Conservation (phyloP, 2,329 filamentous ascomycete genomes). For the Pseudopithomyces chartarum region DNA sequence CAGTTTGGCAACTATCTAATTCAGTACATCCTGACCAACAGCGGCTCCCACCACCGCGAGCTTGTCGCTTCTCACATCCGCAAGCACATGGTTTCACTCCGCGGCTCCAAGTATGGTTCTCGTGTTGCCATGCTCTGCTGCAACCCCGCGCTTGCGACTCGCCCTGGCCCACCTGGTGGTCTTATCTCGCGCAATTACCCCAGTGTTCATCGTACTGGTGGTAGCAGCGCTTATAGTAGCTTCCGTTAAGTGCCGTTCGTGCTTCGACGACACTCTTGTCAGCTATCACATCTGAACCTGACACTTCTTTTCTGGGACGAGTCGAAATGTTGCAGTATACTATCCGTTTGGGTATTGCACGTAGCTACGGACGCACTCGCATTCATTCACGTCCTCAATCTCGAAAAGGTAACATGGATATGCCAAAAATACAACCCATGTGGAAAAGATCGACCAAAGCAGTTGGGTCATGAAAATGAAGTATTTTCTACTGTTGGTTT, state of each 20-base stretch:
- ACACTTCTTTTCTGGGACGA: slow-evolving; percentile 1
- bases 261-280: neutral
- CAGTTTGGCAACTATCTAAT: slow-evolving; percentile 99
- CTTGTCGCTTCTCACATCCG: slow-evolving; percentile 90
- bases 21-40: slow-evolving; percentile 93
- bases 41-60: slow-evolving; percentile 85
- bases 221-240: slow-evolving; percentile 25
- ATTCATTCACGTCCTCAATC: slow-evolving; percentile 33
- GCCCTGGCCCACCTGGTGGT: slow-evolving; percentile 82
- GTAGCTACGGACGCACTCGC: slow-evolving; percentile 22
- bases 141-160: slow-evolving; percentile 87
- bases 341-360: slow-evolving; percentile 35
- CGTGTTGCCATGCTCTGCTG: slow-evolving; percentile 98
- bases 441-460: slow-evolving; percentile 33
- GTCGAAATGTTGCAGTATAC: slow-evolving; percentile 26
- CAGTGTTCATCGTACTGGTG: slow-evolving; percentile 27
- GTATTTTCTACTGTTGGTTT: slow-evolving; percentile 31
- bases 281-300: neutral
- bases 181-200: slow-evolving; percentile 42
- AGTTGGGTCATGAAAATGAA: slow-evolving; percentile 37
- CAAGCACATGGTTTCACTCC: slow-evolving; percentile 99
- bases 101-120: slow-evolving; percentile 97
- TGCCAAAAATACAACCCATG: slow-evolving; percentile 37
- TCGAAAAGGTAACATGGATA: slow-evolving; percentile 39
- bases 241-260: slow-evolving; percentile 29